A percentile compares a stretch with the other conserved stretches of the same genome.
phyloP scores from a whole-genome alignment of 2,329 filamentous ascomycete species.

The Penicillium sp. region DNA sequence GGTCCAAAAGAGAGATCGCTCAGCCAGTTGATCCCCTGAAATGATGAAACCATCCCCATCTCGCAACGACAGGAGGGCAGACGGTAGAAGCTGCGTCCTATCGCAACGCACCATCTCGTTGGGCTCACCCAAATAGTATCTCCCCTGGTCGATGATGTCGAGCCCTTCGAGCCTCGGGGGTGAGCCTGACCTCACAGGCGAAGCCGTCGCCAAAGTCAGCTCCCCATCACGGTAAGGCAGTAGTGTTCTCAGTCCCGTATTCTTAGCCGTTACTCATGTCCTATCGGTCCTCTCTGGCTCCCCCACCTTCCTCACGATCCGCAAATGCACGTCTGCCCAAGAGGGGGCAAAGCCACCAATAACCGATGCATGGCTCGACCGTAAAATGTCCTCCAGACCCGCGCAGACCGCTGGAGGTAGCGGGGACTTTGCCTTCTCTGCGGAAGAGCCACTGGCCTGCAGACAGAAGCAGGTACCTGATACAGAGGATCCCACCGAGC shows the following conservation, averaged over 20 bases:
- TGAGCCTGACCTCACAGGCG: too few species aligned
- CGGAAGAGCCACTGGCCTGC: neutral
- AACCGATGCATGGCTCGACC: conserved; percentile 1
- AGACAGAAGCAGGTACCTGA: neutral
- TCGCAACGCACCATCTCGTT: neutral
- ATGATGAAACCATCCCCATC: neutral
- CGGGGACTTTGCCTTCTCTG: conserved; percentile 4
- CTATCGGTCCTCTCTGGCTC: too few species aligned
- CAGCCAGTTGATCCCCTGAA: neutral
- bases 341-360: conserved; percentile 73
- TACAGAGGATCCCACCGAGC: neutral
- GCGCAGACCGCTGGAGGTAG: conserved; percentile 14
- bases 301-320: neutral
- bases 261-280: too few species aligned
- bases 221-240: too few species aligned
- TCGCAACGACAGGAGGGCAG: too few species aligned
- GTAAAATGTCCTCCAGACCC: conserved; percentile 7
- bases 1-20: neutral
- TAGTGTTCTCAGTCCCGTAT: too few species aligned
- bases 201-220: too few species aligned
- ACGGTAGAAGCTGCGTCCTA: neutral
- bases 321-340: conserved; percentile 15
- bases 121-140: neutral
- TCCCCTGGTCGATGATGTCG: too few species aligned
- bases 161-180: neutral